Evolutionary conservation across 805 yeast species (phyloP).

Genomic region (Debaryomyces castellii): DNA sequence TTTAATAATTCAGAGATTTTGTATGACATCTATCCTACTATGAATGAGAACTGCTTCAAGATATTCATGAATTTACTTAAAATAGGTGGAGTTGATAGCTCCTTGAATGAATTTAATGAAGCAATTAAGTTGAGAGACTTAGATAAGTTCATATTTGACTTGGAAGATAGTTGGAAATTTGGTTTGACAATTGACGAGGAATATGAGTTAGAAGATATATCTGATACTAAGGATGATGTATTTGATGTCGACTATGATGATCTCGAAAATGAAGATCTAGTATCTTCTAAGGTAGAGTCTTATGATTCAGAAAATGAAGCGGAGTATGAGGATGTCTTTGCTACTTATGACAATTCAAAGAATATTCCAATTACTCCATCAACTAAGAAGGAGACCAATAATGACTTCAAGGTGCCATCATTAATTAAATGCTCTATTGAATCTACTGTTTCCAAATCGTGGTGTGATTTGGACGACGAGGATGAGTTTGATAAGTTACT

Average conservation of each 20-base stretch:
- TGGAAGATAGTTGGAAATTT: conserved; percentile 27
- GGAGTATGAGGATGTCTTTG: conserved; percentile 3
- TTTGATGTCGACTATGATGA: conserved; percentile 35
- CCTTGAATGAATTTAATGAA: conserved; percentile 16
- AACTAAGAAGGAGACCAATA: not conserved
- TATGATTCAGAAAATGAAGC: conserved; percentile 5
- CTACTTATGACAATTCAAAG: conserved; percentile 2
- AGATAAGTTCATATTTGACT: conserved; percentile 28
- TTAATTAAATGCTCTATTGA: conserved; percentile 31
- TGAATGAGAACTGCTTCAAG: conserved; percentile 42
- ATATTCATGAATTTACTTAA: conserved; percentile 42
- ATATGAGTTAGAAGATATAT: conserved; percentile 20
- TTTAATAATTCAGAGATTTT: conserved; percentile 38
- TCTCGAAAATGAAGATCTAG: conserved; percentile 2
- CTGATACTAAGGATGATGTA: conserved; percentile 25
- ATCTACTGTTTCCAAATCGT: conserved; percentile 24
- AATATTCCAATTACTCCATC: not conserved
- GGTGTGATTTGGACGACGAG: conserved; percentile 35
- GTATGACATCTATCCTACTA: conserved; percentile 49
- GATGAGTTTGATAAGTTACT: conserved; percentile 10
- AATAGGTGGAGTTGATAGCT: conserved; percentile 37
- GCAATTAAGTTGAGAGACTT: conserved; percentile 34
- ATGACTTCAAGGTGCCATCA: conserved; percentile 21
- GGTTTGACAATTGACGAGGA: conserved; percentile 52
- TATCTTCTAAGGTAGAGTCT: not conserved